These are phyloP conservation scores for Fomitiporia mediterranea DNA, from an alignment of 1,284 basidiomycete species.

Conservation along the genomic window DNA sequence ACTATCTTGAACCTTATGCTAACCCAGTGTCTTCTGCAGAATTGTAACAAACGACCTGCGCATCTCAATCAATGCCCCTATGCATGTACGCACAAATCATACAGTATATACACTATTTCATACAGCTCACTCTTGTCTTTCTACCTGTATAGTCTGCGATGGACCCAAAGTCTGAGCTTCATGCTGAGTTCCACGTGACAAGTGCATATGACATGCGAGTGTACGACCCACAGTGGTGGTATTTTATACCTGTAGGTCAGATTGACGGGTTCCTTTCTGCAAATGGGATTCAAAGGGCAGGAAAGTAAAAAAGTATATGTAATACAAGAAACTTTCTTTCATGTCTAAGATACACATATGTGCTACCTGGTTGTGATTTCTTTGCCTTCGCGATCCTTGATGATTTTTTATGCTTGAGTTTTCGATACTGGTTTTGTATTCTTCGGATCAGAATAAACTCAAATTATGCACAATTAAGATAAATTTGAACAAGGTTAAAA, in stretches of 20 bases:
- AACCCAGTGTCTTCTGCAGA: slow-evolving; percentile 2
- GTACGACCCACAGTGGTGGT: slow-evolving; percentile 20
- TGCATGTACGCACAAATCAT: slow-evolving; percentile 5
- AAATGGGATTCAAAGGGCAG: slow-evolving; percentile 7
- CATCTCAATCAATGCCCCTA: slow-evolving; percentile 17
- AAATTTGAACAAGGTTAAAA: too few relatives aligned
- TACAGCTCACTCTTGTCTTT: neutral
- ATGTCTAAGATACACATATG: too few relatives aligned
- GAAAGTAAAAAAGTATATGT: too few relatives aligned
- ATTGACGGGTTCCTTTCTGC: slow-evolving; percentile 11
- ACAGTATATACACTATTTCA: neutral
- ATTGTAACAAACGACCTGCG: slow-evolving; percentile 14
- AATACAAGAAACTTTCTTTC: too few relatives aligned
- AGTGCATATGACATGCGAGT: slow-evolving; percentile 14
- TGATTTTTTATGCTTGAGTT: too few relatives aligned
- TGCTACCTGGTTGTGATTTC: too few relatives aligned
- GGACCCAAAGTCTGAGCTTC: slow-evolving; percentile 11
- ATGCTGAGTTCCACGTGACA: slow-evolving; percentile 12
- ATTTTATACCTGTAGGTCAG: slow-evolving; percentile 14
- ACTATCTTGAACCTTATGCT: neutral
- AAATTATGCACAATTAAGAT: too few relatives aligned
- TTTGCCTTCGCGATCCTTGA: too few relatives aligned
- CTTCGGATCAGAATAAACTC: too few relatives aligned
- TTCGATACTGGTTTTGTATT: too few relatives aligned
- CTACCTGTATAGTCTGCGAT: slow-evolving; percentile 3